phyloP scores from a whole-genome alignment of 1,139 yeast genomes.

The Blastobotrys buckinghamii region DNA sequence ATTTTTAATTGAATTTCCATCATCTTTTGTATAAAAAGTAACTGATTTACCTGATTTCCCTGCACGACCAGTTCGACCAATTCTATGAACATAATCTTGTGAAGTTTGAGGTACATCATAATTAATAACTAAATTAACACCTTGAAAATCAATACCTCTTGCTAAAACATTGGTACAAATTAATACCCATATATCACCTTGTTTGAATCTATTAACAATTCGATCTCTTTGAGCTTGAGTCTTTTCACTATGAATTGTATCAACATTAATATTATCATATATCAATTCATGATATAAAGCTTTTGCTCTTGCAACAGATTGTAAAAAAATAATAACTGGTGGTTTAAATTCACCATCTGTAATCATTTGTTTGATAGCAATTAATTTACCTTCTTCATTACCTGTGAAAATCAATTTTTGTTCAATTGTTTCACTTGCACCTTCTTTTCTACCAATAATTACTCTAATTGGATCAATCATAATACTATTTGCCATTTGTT shows the following conservation, averaged over 20 bases:
- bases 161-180: conserved; percentile 95
- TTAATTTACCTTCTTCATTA: conserved; percentile 86
- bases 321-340: conserved; percentile 87
- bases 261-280: conserved; percentile 88
- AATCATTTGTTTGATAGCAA: conserved; percentile 86
- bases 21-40: conserved; percentile 91
- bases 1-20: conserved; percentile 66
- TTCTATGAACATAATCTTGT: conserved; percentile 94
- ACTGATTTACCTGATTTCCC: conserved; percentile 82
- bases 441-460: conserved; percentile 90
- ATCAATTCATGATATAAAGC: conserved; percentile 88
- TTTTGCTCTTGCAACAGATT: conserved; percentile 89
- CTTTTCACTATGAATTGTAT: conserved; percentile 93
- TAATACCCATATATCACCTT: conserved; percentile 92
- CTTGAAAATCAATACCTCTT: conserved; percentile 96
- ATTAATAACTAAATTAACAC: conserved; percentile 88
- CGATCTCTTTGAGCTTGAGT: conserved; percentile 85
- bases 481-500: conserved; percentile 76
- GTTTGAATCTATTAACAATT: conserved; percentile 74
- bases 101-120: conserved; percentile 95
- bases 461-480: conserved; percentile 84
- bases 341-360: conserved; percentile 74
- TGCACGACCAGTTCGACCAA: conserved; percentile 98
- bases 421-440: conserved; percentile 78
- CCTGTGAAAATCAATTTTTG: conserved; percentile 86